Percentiles rank a stretch among this genome's conserved stretches.
Evolutionary conservation across 257 asterid species (phyloP).

Genomic region (Striga asiatica): DNA sequence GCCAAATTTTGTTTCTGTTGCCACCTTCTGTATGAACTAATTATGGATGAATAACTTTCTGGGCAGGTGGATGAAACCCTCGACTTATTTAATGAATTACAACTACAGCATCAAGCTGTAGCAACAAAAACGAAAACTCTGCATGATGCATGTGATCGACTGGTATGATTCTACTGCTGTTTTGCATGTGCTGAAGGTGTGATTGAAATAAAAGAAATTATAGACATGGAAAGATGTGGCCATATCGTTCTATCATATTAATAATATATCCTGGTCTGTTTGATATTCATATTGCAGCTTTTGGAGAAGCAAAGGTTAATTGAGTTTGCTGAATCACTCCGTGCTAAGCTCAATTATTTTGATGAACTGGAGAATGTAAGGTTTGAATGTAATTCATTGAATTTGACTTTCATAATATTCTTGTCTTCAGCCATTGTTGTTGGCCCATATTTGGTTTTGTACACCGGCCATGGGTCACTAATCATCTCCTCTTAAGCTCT

Average conservation of each 20-base stretch:
- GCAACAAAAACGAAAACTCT: conserved; percentile 94
- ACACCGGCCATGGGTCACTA: too few relatives aligned
- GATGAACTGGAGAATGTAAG: conserved; percentile 99
- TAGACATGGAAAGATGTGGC: background rate
- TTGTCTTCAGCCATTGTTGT: conserved; percentile 12
- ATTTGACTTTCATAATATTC: conserved; percentile 11
- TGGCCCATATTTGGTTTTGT: background rate
- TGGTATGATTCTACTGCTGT: conserved; percentile 37
- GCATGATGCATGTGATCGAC: conserved; percentile 97
- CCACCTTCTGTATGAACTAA: conserved; percentile 8
- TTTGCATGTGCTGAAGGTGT: background rate
- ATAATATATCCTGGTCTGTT: conserved; percentile 5
- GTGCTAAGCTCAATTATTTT: conserved; percentile 86
- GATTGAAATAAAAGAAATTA: background rate
- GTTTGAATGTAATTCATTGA: conserved; percentile 26
- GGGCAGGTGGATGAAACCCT: conserved; percentile 97
- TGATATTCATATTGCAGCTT: conserved; percentile 51
- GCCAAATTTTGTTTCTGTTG: conserved; percentile 7
- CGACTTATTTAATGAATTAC: conserved; percentile 78
- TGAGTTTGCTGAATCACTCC: conserved; percentile 95
- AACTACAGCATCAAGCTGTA: conserved; percentile 92
- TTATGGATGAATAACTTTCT: conserved; percentile 19
- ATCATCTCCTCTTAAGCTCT: background rate
- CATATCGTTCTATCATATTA: conserved; percentile 4
- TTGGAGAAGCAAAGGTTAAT: conserved; percentile 89